A percentile compares a stretch with the other conserved stretches of the same genome.
Conservation (phyloP, 2,329 filamentous ascomycete species). For the Ascochyta lentis region DNA sequence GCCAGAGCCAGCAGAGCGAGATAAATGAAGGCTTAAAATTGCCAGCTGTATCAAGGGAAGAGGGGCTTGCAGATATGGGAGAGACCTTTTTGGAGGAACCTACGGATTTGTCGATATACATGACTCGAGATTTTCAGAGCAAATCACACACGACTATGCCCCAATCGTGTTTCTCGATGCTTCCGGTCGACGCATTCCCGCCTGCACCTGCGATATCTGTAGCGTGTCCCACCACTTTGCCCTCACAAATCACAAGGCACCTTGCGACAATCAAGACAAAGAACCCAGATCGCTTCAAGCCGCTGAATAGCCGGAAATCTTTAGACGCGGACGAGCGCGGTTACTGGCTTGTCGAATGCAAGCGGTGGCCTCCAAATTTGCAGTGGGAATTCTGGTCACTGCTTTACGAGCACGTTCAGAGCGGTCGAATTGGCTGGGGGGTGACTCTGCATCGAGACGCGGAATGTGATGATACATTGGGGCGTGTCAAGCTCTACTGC, state of each 20-base stretch:
- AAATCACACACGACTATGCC: background rate
- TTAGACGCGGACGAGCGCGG: conserved; percentile 73
- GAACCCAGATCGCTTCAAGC: conserved; percentile 43
- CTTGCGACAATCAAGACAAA: conserved; percentile 37
- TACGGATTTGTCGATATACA: background rate
- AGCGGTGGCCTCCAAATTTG: conserved; percentile 58
- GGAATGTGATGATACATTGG: conserved; percentile 27
- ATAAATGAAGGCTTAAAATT: background rate
- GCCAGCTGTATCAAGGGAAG: background rate
- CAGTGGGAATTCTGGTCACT: conserved; percentile 67
- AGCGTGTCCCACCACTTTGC: conserved; percentile 23
- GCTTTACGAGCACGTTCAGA: conserved; percentile 65
- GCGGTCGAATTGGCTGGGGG: conserved; percentile 70
- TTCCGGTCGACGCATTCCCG: conserved; percentile 35
- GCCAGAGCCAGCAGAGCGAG: background rate
- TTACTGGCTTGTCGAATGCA: conserved; percentile 73
- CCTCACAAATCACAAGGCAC: conserved; percentile 38
- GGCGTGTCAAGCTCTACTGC: conserved; percentile 71
- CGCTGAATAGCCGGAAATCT: conserved; percentile 51
- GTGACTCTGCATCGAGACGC: conserved; percentile 60
- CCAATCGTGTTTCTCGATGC: conserved; percentile 20
- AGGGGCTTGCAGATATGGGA: background rate
- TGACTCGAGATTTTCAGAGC: background rate
- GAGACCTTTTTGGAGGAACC: background rate
- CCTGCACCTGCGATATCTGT: conserved; percentile 34